phyloP scores from a whole-genome alignment of 208 protist species.

The Acanthamoeba lenticulata region DNA sequence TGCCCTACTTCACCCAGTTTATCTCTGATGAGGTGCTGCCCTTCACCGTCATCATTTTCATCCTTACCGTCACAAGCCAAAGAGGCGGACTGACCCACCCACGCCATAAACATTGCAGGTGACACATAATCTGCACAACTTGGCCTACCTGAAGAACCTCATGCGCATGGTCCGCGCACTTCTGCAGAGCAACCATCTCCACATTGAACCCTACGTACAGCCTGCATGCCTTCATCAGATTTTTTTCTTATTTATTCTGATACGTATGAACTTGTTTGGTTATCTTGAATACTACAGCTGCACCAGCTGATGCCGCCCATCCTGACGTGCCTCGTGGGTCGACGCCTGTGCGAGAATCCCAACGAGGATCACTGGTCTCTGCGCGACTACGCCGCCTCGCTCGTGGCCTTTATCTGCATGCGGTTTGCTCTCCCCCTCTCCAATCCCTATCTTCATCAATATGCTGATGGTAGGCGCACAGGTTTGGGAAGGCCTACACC shows the following conservation, averaged over 20 bases:
- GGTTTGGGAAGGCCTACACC: constrained; percentile 75
- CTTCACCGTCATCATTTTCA: background rate
- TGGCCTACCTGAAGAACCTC: constrained; percentile 80
- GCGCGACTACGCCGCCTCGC: constrained; percentile 81
- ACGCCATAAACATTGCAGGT: constrained; percentile 70
- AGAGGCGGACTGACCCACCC: too few species aligned
- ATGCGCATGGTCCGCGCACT: constrained; percentile 85
- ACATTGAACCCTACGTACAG: constrained; percentile 86
- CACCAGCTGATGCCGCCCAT: constrained; percentile 90
- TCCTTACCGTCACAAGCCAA: too few species aligned
- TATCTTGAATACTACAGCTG: constrained; percentile 69
- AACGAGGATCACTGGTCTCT: constrained; percentile 89
- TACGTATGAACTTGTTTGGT: too few species aligned
- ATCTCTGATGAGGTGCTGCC: constrained; percentile 84
- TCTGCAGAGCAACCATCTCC: constrained; percentile 81
- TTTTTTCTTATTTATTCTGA: too few species aligned
- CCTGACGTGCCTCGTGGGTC: constrained; percentile 89
- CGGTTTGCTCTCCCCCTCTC: constrained; percentile 60
- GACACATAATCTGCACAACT: constrained; percentile 76
- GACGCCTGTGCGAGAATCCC: constrained; percentile 79
- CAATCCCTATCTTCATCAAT: background rate
- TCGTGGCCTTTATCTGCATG: constrained; percentile 81
- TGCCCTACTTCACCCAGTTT: constrained; percentile 90
- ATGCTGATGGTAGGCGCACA: background rate
- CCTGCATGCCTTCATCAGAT: background rate